Evolutionary conservation across 2,329 filamentous ascomycete species (phyloP), one percentile per base, ranked within the genome.

Genomic region (Delphinella strobiligena): DNA sequence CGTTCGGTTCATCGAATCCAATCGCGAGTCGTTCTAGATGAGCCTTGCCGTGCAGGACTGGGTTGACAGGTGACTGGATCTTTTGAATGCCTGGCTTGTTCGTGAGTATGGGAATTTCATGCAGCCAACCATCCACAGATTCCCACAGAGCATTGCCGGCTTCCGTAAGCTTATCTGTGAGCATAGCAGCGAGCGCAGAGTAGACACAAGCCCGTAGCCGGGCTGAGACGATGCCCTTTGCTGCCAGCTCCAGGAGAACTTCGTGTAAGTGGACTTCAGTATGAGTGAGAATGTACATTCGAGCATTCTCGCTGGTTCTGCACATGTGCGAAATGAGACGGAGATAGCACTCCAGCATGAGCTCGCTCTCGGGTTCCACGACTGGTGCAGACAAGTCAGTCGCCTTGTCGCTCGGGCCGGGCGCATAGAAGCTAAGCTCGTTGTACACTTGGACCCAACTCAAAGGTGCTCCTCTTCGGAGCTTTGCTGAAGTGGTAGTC

Each of bases 311-410:
- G 53, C 85, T 94, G 54, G 89, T 78, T 16, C 73, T 70, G 45
- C 81, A 80, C 8, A 98, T 67, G 58, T 93, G 86, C 3, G 85
- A 77, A 51, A 94, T 82, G 4, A 98, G 71, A 19, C 89, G 78
- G 38, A 98, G 69, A 56, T 96, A 96, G 50, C 86, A 89, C 55
- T 95, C 87, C 19, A 98, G 70, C 85, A 98, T 95, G 62, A 94
- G 83, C n/a, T 82, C 80, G 31, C 85, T 93, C 59, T 98, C 93
- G 3, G 87, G 84, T 55, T 95, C 89, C 19, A 93, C 87, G 44
- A 85, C 78, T 12, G 51, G 45, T 17, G 41, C 41, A 17, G 49
- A 52, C 3, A 43, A 14, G 3, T 35, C 30, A 14, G 27, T 34
- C 17, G 44, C 51, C 50, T 80, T 81, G 46, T 93, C 82, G 36